Base-by-base conservation (phyloP, 331 rosid genomes). In the Saraca asoca region DNA sequence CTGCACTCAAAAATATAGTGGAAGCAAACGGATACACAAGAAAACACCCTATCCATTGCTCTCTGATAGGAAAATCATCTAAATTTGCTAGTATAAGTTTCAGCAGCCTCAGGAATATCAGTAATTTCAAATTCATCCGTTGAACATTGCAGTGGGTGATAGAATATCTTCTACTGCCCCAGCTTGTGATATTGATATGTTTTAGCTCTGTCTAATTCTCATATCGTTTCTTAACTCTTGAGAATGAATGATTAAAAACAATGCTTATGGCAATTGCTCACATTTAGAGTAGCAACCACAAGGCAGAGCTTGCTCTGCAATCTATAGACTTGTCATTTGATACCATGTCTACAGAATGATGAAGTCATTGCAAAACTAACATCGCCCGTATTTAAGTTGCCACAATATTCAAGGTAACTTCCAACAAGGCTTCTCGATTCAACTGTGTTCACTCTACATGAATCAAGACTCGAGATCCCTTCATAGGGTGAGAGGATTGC, bases 1-100 rank as follows among this genome's bases (percentile, higher is more conserved):
- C 7, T 24, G 17, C 70, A 18, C 3, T 7, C 2, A 5, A 7
- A 39, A 4, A 2, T 17, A 53, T 43, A 29, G 1, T 41, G 39
- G 57, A 31, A 11, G 49, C 63, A 58, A 50, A 71, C 4, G 8
- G 56, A 72, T 29, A 13, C 58, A 44, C 74, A 67, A 34, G 56
- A 66, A 41, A 4, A 48, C 56, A 58, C 8, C 11, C 11, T 7
- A 39, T 5, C 43, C 11, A 39, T 39, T 39, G 43, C 11, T 10
- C 43, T 10, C 5, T 1, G 43, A 46, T 15, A 38, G 9, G 20
- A 44, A 17, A 31, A 58, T 19, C 9, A 15, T 13, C 43, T 56
- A 68, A 57, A 59, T 38, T 10, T 38, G 12, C 18, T 7, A 7
- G 11, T 7, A 10, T 7, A 39, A 8, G 7, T 39, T 39, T 53